A percentile compares a stretch with the other conserved stretches of the same genome.
Evolutionary conservation across 2,329 filamentous ascomycete genomes (phyloP).

Genomic region (Chaetomiaceae sp.): DNA sequence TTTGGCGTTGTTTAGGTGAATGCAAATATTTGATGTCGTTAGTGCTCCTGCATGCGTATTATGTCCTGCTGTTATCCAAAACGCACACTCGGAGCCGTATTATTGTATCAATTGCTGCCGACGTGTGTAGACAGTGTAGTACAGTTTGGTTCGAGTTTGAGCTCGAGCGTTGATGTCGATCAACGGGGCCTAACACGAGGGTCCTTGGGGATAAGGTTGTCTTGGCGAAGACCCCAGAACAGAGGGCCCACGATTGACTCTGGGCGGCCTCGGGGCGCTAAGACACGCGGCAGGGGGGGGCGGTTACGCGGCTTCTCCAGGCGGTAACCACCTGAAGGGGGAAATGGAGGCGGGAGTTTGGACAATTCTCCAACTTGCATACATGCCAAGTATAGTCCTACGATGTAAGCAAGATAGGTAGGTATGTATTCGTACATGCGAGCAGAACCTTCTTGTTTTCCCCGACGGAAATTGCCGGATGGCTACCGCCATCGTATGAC

Average conservation of each 20-base stretch:
- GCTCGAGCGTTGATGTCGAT: slow-evolving; percentile 5
- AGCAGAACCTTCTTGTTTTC: too few relatives aligned
- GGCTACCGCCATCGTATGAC: too few relatives aligned
- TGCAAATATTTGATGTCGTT: too few relatives aligned
- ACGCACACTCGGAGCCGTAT: neutral
- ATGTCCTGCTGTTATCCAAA: neutral
- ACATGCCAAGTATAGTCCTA: too few relatives aligned
- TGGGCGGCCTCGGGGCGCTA: slow-evolving; percentile 20
- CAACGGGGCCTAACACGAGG: slow-evolving; percentile 4
- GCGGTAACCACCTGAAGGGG: too few relatives aligned
- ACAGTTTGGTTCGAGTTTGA: neutral
- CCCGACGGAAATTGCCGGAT: too few relatives aligned
- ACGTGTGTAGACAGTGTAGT: too few relatives aligned
- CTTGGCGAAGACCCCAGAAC: slow-evolving; percentile 13
- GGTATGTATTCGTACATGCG: too few relatives aligned
- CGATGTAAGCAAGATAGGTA: too few relatives aligned
- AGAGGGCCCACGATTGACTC: slow-evolving; percentile 8
- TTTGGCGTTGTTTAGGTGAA: neutral
- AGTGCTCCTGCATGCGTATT: neutral
- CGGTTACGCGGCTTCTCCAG: neutral
- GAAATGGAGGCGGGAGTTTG: too few relatives aligned
- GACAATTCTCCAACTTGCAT: too few relatives aligned
- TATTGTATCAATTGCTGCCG: neutral
- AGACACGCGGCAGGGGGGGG: slow-evolving; percentile 9
- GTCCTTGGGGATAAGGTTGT: slow-evolving; percentile 10